A percentile compares a stretch with the other conserved stretches of the same genome.
Conservation (phyloP, 2,329 filamentous ascomycete species). For the Orbilia blumenaviensis region DNA sequence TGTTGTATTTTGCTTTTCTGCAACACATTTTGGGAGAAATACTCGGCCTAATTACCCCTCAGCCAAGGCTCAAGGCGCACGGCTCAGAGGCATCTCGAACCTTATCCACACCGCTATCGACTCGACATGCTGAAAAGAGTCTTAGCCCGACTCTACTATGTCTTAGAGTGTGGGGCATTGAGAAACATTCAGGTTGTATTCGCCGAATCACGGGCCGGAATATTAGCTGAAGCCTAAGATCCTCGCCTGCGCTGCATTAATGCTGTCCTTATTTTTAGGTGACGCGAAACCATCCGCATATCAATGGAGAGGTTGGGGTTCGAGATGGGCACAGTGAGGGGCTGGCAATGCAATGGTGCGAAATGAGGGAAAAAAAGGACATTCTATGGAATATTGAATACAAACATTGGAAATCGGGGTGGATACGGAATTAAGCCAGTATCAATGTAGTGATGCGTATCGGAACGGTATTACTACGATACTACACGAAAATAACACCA, state of each 20-base stretch:
- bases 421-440: too few species aligned
- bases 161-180: background rate
- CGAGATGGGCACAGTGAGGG: background rate
- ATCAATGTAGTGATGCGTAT: too few species aligned
- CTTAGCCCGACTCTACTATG: background rate
- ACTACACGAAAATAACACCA: too few species aligned
- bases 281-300: slow-evolving; percentile 1
- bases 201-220: background rate
- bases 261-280: slow-evolving; percentile 11
- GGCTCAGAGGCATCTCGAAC: slow-evolving; percentile 4
- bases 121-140: slow-evolving; percentile 4
- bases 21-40: background rate
- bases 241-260: background rate
- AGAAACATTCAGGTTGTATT: slow-evolving; percentile 8
- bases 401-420: background rate
- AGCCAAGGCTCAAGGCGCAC: background rate
- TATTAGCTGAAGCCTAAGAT: background rate
- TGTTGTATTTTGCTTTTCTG: background rate
- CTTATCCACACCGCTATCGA: background rate
- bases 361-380: background rate
- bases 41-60: background rate
- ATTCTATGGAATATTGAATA: too few species aligned
- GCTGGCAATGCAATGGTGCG: background rate
- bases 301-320: background rate
- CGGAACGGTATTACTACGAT: too few species aligned